Conservation (phyloP, 106 monocot species). For the Allium cepa region DNA sequence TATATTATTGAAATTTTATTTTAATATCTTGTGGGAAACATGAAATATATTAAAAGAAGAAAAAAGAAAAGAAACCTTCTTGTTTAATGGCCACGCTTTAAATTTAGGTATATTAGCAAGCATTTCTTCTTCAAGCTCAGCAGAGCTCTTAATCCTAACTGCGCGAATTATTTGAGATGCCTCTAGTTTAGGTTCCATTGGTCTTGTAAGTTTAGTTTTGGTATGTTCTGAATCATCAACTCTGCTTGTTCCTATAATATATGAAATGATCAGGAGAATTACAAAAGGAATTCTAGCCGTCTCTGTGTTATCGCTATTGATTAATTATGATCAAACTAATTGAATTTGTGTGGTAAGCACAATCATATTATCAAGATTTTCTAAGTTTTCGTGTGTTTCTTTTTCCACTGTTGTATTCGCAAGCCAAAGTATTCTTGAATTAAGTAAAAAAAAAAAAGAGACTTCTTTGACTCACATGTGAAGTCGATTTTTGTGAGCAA, state of each 20-base stretch:
- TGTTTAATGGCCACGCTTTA: constrained; percentile 82
- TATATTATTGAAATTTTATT: not conserved
- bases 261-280: not conserved
- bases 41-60: not conserved
- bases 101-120: constrained; percentile 91
- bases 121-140: constrained; percentile 88
- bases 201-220: constrained; percentile 76
- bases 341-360: no score
- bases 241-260: constrained; percentile 31
- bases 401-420: no score
- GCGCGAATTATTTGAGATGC: constrained; percentile 71
- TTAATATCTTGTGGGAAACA: not conserved
- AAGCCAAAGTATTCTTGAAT: no score
- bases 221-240: constrained; percentile 35
- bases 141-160: constrained; percentile 75
- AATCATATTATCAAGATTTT: no score
- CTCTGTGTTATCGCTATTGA: no score
- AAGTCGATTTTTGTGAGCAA: constrained; percentile 23
- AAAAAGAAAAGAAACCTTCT: constrained; percentile 47
- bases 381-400: no score
- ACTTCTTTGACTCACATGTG: constrained; percentile 22
- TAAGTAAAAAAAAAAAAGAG: no score
- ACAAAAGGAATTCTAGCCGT: no score
- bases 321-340: no score
- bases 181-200: constrained; percentile 72